Evolutionary conservation across 75 land plant species (phyloP).

Genomic region (Pinus taeda): DNA sequence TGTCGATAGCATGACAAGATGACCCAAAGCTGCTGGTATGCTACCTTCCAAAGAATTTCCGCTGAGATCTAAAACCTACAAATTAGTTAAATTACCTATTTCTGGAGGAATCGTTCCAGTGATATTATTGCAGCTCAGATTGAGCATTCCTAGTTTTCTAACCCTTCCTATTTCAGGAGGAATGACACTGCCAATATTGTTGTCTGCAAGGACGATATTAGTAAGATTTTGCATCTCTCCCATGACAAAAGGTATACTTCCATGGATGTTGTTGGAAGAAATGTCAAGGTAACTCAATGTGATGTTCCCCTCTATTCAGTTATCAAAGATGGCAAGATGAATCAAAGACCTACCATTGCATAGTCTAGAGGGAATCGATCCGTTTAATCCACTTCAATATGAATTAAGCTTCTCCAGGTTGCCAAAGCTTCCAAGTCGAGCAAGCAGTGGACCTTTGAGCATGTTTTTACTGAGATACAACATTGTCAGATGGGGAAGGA

Average conservation of each 20-base stretch:
- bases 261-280: conserved; percentile 36
- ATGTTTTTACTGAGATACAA: no score
- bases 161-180: conserved; percentile 46
- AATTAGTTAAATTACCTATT: conserved; percentile 29
- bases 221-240: conserved; percentile 41
- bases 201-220: conserved; percentile 51
- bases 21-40: conserved; percentile 24
- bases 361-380: background rate
- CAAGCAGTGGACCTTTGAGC: background rate
- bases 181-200: conserved; percentile 43
- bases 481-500: no score
- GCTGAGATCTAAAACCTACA: conserved; percentile 65
- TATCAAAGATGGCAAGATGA: background rate
- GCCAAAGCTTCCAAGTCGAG: background rate
- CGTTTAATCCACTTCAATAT: background rate
- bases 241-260: conserved; percentile 51
- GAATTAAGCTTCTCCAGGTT: background rate
- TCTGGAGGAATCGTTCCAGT: conserved; percentile 52
- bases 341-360: background rate
- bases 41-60: conserved; percentile 49
- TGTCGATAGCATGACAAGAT: no score
- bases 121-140: conserved; percentile 37
- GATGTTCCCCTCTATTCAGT: background rate
- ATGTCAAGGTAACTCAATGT: conserved; percentile 16
- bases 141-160: conserved; percentile 29